Conservation (phyloP, 2,329 filamentous ascomycete genomes). For the Pseudogymnoascus sp. region DNA sequence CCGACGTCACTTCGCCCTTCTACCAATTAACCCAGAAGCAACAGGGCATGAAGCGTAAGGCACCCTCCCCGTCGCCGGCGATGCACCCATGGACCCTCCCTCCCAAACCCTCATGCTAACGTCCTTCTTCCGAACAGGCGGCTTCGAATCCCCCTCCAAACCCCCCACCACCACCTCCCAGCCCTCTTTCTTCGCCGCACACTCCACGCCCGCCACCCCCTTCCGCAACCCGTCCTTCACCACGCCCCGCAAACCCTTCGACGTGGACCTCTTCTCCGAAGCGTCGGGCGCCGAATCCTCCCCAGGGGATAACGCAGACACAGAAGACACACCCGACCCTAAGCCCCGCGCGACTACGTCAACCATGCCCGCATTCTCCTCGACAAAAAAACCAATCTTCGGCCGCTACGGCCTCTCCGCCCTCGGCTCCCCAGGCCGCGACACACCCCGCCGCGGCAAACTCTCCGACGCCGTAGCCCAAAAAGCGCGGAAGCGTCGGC, state of each 20-base stretch:
- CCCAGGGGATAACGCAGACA: constrained; percentile 47
- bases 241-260: constrained; percentile 51
- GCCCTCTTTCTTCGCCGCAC: constrained; percentile 38
- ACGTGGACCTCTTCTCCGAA: constrained; percentile 46
- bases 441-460: constrained; percentile 50
- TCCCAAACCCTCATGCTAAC: constrained; percentile 13
- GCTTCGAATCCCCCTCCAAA: constrained; percentile 34
- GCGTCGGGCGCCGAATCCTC: constrained; percentile 52
- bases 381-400: constrained; percentile 34
- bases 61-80: neutral
- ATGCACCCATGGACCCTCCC: neutral
- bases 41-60: constrained; percentile 22
- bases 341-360: constrained; percentile 37
- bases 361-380: constrained; percentile 43
- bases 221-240: constrained; percentile 59
- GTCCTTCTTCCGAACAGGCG: constrained; percentile 15
- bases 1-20: constrained; percentile 56
- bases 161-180: constrained; percentile 28
- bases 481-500: constrained; percentile 41
- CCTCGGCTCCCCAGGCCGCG: constrained; percentile 47
- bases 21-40: constrained; percentile 37
- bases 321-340: constrained; percentile 39
- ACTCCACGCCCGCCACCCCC: constrained; percentile 35
- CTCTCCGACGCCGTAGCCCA: constrained; percentile 39
- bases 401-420: constrained; percentile 36